Evolutionary conservation across 768 basidiomycete genomes (phyloP), one percentile per base, ranked within the genome.

Genomic region (Lanmaoa pseudosensibilis): DNA sequence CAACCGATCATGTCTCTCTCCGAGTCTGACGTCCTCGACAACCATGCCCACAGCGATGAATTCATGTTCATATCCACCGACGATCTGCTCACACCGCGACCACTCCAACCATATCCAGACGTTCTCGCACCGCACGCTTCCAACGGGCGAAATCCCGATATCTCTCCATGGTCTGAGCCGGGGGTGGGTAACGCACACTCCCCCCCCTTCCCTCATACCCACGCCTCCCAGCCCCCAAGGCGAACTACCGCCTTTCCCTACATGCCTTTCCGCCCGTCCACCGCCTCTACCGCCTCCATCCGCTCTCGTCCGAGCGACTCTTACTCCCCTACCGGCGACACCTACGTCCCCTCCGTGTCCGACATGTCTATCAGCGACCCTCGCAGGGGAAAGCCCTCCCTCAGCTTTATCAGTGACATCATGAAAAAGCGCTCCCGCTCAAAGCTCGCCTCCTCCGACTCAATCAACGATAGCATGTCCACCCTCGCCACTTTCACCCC

Each of bases 371-470:
- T 77, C 40, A 61, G 58, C 47, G 70, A 77, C 37, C 55, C 68
- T 0, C 79, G 79, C 49, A 85, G 77, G 68, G 67, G 74, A 34
- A 85, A 81, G 69, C 74, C 79, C 10, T 81, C 80, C 16, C 67
- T 83, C 41, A 66, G 66, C 55, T 66, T 63, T 18, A 70, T 81
- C 53, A 70, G 71, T 51, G 74, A 77, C 60, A 73, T 73, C 60
- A 80, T 66, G 71, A 77, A 66, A 64, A 69, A 67, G 67, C 75
- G 71, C 59, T 73, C 75, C 40, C 74, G 77, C 43, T 70, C 74
- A 50, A 72, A 69, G 73, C 71, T 74, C 70, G 71, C 66, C 68
- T 64, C 73, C 73, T 60, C 72, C 74, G 67, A 60, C 66, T 47
- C 56, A 10, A 45, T 62, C 37, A 66, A 58, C 41, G 69, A 68